Percentiles rank a stretch among this genome's conserved stretches.
Conservation (phyloP, 148 eudicot genomes). For the Camellia granthamiana region DNA sequence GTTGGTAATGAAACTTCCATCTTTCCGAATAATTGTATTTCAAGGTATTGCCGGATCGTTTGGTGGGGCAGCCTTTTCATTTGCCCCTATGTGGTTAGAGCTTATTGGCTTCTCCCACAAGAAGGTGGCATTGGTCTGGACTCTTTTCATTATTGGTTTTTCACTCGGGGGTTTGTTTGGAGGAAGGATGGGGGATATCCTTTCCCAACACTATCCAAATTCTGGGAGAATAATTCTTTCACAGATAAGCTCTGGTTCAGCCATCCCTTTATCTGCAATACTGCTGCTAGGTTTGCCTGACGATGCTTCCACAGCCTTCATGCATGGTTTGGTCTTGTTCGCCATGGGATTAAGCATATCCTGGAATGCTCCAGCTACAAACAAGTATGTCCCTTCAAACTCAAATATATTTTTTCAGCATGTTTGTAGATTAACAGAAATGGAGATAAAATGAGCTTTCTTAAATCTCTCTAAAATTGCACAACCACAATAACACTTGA, state of each 20-base stretch:
- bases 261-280: constrained; percentile 75
- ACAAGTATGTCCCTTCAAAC: constrained; percentile 52
- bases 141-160: constrained; percentile 46
- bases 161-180: constrained; percentile 77
- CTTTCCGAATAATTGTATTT: constrained; percentile 76
- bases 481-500: background rate
- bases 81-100: constrained; percentile 89
- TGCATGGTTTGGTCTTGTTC: constrained; percentile 60
- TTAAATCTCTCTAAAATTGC: background rate
- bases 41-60: constrained; percentile 86
- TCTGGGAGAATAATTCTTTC: constrained; percentile 74
- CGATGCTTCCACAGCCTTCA: constrained; percentile 49
- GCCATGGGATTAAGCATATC: constrained; percentile 64
- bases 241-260: constrained; percentile 82
- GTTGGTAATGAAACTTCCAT: constrained; percentile 55
- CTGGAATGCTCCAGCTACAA: constrained; percentile 83
- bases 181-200: constrained; percentile 79
- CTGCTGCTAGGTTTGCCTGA: constrained; percentile 62
- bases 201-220: constrained; percentile 56
- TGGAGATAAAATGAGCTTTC: background rate
- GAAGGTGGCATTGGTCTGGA: constrained; percentile 64
- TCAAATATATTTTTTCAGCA: background rate
- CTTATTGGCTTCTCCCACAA: constrained; percentile 84
- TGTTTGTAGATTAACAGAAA: background rate
- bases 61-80: constrained; percentile 79